phyloP scores from a whole-genome alignment of 2,329 filamentous ascomycete species.

The Fusarium sp. region DNA sequence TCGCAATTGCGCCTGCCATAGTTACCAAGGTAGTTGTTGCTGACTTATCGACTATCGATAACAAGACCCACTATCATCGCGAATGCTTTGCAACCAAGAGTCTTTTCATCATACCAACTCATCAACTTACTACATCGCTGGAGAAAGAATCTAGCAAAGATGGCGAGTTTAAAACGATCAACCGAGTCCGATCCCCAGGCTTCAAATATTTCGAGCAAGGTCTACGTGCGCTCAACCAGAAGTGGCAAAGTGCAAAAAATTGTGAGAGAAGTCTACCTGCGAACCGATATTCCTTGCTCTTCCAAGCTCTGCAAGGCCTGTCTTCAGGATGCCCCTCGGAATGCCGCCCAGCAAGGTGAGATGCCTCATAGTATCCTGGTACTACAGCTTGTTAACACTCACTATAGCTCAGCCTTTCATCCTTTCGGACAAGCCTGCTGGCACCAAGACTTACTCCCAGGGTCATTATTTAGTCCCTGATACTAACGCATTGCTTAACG shows the following conservation, averaged over 20 bases:
- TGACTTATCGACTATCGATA: slow-evolving; percentile 53
- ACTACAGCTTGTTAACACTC: slow-evolving; percentile 15
- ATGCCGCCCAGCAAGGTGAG: slow-evolving; percentile 81
- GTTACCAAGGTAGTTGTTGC: background rate
- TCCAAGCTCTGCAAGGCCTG: slow-evolving; percentile 87
- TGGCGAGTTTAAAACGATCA: slow-evolving; percentile 75
- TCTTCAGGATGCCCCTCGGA: slow-evolving; percentile 77
- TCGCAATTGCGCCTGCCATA: background rate
- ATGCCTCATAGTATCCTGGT: background rate
- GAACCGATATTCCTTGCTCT: slow-evolving; percentile 97
- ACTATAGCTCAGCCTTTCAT: slow-evolving; percentile 80
- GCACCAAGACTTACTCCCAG: slow-evolving; percentile 82
- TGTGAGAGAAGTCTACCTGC: slow-evolving; percentile 93
- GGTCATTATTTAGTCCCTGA: slow-evolving; percentile 97
- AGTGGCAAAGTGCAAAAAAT: slow-evolving; percentile 99
- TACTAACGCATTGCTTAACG: slow-evolving; percentile 93
- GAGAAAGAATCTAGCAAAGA: slow-evolving; percentile 48
- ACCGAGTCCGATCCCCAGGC: slow-evolving; percentile 65
- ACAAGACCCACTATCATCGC: slow-evolving; percentile 41
- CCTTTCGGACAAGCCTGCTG: slow-evolving; percentile 87
- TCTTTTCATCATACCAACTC: slow-evolving; percentile 37
- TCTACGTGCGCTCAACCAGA: slow-evolving; percentile 93
- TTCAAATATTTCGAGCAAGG: slow-evolving; percentile 90
- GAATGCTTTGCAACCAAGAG: slow-evolving; percentile 39
- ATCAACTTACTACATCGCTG: slow-evolving; percentile 11